Conservation (phyloP, 2,329 filamentous ascomycete species). For the Exophiala mesophila region DNA sequence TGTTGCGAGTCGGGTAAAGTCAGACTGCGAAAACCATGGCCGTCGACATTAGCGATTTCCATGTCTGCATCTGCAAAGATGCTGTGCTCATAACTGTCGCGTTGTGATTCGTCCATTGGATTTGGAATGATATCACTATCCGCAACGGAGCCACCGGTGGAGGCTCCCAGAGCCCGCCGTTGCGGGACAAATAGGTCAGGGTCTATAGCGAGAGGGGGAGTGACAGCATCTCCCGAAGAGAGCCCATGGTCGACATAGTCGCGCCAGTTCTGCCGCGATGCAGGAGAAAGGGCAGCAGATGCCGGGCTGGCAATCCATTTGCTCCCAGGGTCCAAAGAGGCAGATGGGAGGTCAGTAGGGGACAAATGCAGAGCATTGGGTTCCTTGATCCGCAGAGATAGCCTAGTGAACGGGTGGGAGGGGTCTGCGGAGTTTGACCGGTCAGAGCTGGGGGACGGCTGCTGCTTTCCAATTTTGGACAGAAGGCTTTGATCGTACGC, state of each 20-base stretch:
- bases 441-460: conserved; percentile 48
- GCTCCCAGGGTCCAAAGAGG: conserved; percentile 19
- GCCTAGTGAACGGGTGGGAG: conserved; percentile 33
- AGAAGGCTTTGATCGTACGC: conserved; percentile 59
- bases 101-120: conserved; percentile 48
- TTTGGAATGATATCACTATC: conserved; percentile 47
- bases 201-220: conserved; percentile 37
- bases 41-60: conserved; percentile 38
- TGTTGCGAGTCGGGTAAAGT: conserved; percentile 37
- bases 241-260: conserved; percentile 40
- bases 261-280: conserved; percentile 36
- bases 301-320: conserved; percentile 38
- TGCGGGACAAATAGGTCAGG: conserved; percentile 36
- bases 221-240: conserved; percentile 41
- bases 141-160: conserved; percentile 45
- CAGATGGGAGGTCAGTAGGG: conserved; percentile 18
- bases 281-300: conserved; percentile 39
- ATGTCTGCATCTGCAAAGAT: conserved; percentile 48
- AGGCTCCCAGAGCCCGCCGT: conserved; percentile 38
- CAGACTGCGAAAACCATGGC: conserved; percentile 33
- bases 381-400: conserved; percentile 25
- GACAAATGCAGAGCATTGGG: conserved; percentile 14
- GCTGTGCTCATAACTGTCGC: conserved; percentile 60
- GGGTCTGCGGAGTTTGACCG: conserved; percentile 31
- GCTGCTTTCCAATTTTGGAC: conserved; percentile 58